Evolutionary conservation across 805 yeast species (phyloP).

Genomic region (Candida awuae): DNA sequence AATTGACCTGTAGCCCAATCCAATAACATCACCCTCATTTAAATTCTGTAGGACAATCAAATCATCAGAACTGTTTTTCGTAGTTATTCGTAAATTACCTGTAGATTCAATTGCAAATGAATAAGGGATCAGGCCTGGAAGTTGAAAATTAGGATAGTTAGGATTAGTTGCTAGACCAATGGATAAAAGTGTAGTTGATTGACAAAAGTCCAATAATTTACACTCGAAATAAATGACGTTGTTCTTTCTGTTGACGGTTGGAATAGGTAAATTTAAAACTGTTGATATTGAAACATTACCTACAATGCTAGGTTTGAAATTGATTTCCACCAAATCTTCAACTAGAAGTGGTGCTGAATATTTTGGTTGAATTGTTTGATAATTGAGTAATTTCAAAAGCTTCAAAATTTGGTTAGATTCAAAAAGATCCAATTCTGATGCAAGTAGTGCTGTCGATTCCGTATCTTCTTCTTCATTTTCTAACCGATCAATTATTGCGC

Average conservation of each 20-base stretch:
- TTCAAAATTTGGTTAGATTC: conserved; percentile 1
- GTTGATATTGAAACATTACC: conserved; percentile 15
- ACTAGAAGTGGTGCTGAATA: conserved; percentile 23
- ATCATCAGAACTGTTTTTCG: conserved; percentile 22
- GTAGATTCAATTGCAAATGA: conserved; percentile 68
- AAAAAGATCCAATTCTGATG: neutral
- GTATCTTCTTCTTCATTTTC: conserved; percentile 11
- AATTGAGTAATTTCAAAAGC: conserved; percentile 3
- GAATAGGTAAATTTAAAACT: conserved; percentile 28
- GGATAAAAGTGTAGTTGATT: conserved; percentile 44
- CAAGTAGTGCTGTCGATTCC: conserved; percentile 9
- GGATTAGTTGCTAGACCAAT: conserved; percentile 67
- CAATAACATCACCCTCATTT: conserved; percentile 46
- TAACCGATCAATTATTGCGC: conserved; percentile 16
- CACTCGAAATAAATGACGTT: conserved; percentile 64
- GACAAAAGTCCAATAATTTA: conserved; percentile 36
- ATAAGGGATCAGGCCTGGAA: conserved; percentile 66
- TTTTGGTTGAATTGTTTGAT: neutral
- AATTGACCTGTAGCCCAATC: conserved; percentile 43
- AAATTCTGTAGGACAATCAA: conserved; percentile 42
- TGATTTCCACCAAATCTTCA: conserved; percentile 29
- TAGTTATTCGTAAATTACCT: conserved; percentile 52
- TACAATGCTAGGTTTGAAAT: conserved; percentile 19
- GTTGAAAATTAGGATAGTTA: conserved; percentile 56
- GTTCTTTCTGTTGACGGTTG: conserved; percentile 29